phyloP scores from a whole-genome alignment of 2,329 filamentous ascomycete species.

The Emmonsiellopsis sp. region DNA sequence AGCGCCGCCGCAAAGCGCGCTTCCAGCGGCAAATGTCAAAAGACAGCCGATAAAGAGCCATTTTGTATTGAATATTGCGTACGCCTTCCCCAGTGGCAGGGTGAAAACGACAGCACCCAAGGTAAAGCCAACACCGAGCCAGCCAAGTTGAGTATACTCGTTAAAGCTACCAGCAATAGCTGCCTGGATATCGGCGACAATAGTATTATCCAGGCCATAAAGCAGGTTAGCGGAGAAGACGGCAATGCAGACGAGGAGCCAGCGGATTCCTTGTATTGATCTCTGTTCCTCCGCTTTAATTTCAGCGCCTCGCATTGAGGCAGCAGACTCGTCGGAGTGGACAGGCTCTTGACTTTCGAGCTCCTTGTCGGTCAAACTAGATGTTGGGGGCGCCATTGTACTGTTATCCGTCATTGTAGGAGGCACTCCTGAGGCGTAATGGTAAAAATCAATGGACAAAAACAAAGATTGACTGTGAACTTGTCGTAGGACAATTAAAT shows the following conservation, averaged over 20 bases:
- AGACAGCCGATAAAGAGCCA: conserved; percentile 27
- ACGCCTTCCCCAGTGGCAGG: conserved; percentile 30
- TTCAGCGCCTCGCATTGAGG: too few species aligned
- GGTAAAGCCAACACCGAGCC: conserved; percentile 35
- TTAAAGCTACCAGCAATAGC: conserved; percentile 32
- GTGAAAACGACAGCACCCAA: conserved; percentile 35
- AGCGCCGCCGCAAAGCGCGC: conserved; percentile 36
- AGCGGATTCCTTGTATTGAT: conserved; percentile 3
- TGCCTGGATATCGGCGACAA: conserved; percentile 41
- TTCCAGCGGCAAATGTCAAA: conserved; percentile 23
- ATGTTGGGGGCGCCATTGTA: too few species aligned
- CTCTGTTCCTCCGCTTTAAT: neutral
- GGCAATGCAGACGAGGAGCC: conserved; percentile 16
- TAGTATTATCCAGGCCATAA: conserved; percentile 37
- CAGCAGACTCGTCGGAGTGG: too few species aligned
- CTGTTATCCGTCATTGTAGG: too few species aligned
- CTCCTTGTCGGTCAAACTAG: too few species aligned
- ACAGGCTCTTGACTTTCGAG: too few species aligned
- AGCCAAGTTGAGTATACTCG: conserved; percentile 31
- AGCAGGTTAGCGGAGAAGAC: conserved; percentile 31
- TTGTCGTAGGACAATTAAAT: too few species aligned
- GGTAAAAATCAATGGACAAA: too few species aligned
- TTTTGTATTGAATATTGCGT: conserved; percentile 39
- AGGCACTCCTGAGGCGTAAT: too few species aligned
- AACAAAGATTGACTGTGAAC: too few species aligned